A percentile compares a stretch with the other conserved stretches of the same genome.
Evolutionary conservation across 305 asterid genomes (phyloP).

Genomic region (Fraxinus paxiana): DNA sequence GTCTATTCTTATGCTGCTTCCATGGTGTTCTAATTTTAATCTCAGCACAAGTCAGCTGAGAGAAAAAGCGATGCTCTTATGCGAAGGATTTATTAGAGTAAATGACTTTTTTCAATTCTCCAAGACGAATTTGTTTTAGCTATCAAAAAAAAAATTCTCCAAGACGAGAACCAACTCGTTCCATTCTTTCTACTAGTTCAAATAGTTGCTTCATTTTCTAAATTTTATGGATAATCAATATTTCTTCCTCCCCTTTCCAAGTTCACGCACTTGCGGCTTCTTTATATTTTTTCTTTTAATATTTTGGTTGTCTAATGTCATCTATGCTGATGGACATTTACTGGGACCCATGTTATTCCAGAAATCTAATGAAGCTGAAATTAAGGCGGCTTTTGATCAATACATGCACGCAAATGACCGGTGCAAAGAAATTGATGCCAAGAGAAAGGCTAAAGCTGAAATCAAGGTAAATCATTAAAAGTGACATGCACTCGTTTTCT

Average conservation of each 20-base stretch:
- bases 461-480: conserved; percentile 48
- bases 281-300: conserved; percentile 1
- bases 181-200: background rate
- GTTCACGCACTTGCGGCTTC: conserved; percentile 6
- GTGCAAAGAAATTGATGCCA: conserved; percentile 57
- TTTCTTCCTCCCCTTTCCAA: conserved; percentile 3
- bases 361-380: conserved; percentile 54
- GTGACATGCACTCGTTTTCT: background rate
- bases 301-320: background rate
- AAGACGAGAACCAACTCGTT: background rate
- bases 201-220: background rate
- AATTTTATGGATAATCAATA: background rate
- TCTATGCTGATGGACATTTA: conserved; percentile 24
- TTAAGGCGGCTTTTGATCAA: conserved; percentile 45
- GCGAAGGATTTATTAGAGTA: background rate
- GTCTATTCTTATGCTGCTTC: background rate
- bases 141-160: background rate
- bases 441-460: conserved; percentile 60
- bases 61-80: background rate
- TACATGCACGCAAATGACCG: conserved; percentile 57
- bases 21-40: background rate
- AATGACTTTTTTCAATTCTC: background rate
- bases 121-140: too few relatives aligned
- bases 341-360: conserved; percentile 36
- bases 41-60: background rate